Base-by-base conservation (phyloP, 352 stramenopile species). In the Ophiocytium majus region DNA sequence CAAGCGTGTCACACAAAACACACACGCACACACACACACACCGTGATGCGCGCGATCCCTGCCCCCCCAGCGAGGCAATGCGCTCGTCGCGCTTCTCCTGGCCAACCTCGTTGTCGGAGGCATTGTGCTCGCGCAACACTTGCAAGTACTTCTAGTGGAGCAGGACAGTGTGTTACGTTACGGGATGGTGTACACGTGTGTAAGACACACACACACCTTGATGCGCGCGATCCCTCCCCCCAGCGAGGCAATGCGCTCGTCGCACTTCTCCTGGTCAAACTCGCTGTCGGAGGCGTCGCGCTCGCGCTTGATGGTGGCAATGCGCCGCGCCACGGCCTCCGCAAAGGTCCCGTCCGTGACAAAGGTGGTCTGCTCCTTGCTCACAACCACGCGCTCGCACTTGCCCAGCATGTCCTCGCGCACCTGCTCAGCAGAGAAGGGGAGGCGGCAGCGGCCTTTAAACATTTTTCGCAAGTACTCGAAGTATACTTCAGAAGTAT, bases 391-490 rank as follows among this genome's bases (percentile, higher is more conserved):
- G 50, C 92, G 90, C 75, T 95, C 92, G 43, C 90, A 90, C 74
- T 90, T 93, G 75, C 93, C 93, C 9, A 95, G 88, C 92, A 95
- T 95, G 50, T 95, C 92, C 0, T 91, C 89, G n/a, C 94, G 98
- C 9, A 98, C 83, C 81, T 87, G 83, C 0, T 5, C 5, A 14
- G 5, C 43, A 14, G 43, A 14, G 43, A 14, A 14, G 43, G 43
- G 43, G 43, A 57, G 43, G 43, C 5, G 43, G 43, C 43, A 57
- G 43, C n/a, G n/a, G n/a, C n/a, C n/a, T n/a, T n/a, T n/a, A n/a
- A n/a, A n/a, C n/a, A n/a, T n/a, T n/a, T n/a, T n/a, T n/a, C n/a
- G n/a, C n/a, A n/a, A n/a, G n/a, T n/a, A n/a, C n/a, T n/a, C n/a
- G n/a, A n/a, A n/a, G n/a, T n/a, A n/a, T n/a, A n/a, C n/a, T n/a